phyloP scores from a whole-genome alignment of 192 early-diverging fungal genomes.

The Entomortierella chlamydospora region DNA sequence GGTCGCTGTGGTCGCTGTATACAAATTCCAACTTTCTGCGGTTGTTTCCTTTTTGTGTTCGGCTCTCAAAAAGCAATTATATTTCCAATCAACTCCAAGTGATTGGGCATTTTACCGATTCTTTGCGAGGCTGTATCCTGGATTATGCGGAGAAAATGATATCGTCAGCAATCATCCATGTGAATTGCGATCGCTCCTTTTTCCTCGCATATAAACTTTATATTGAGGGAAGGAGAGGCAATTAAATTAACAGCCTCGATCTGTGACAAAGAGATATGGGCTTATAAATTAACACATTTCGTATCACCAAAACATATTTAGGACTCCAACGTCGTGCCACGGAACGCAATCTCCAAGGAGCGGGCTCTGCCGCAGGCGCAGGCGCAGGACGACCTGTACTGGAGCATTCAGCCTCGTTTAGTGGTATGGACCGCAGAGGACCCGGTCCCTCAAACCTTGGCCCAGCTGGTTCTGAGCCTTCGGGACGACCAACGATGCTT shows the following conservation, averaged over 20 bases:
- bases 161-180: conserved; percentile 3
- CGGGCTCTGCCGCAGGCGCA: neutral
- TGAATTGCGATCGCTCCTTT: neutral
- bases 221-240: neutral
- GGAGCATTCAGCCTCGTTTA: conserved; percentile 40
- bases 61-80: neutral
- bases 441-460: conserved; percentile 26
- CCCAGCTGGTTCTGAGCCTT: conserved; percentile 38
- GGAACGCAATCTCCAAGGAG: conserved; percentile 13
- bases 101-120: neutral
- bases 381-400: conserved; percentile 26
- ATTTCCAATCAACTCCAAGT: neutral
- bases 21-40: neutral
- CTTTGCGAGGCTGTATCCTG: neutral
- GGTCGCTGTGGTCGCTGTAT: no score
- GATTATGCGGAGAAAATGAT: neutral
- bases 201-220: neutral
- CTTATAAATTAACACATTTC: neutral
- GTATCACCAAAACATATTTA: conserved; percentile 12
- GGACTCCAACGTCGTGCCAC: conserved; percentile 50
- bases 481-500: conserved; percentile 12
- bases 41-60: neutral
- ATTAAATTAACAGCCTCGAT: neutral
- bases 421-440: conserved; percentile 22
- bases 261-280: neutral